Evolutionary conservation across 192 early-diverging fungal species (phyloP), one percentile per base, ranked within the genome.

Genomic region (Podila horticola): DNA sequence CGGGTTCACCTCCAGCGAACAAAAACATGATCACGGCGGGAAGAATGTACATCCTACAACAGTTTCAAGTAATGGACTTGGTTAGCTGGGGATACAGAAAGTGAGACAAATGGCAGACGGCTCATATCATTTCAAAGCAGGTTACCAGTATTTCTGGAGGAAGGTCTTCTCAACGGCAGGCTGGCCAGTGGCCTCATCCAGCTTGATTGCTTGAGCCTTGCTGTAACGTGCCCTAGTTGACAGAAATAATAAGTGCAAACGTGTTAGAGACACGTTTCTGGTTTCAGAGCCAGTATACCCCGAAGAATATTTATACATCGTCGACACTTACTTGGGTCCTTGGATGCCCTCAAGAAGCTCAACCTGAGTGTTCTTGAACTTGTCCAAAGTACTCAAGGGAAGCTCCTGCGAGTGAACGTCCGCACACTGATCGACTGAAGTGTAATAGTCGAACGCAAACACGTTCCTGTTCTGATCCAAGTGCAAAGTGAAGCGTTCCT

Each of bases 61-160:
- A n/a, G 15, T 24, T 55, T 10, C 9, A 55, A 55, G 15, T n/a
- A 52, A 19, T 50, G 5, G 50, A 6, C 7, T 5, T 55, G n/a
- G 24, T 24, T 26, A 55, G n/a, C 12, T 45, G 24, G 17, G 1
- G 2, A 17, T 8, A 22, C n/a, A 24, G 3, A 52, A 24, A 26
- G 0, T 2, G 24, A 1, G 24, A 11, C 8, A 55, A 24, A 55
- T 55, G n/a, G 22, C 4, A 45, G 41, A 17, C 15, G 15, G 36
- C 36, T 38, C 36, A 34, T 10, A 7, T 38, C 36, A 38, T 38
- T 38, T 10, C 50, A n/a, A 5, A 52, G 20, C 33, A 31, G 36
- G 70, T 33, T 73, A 81, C 77, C 77, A 81, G 51, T 81, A 81
- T 34, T 81, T 81, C 63, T 81, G 77, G 67, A 81, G 58, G 62